These are phyloP conservation scores for Trypanosoma melophagium DNA, from an alignment of 208 protist genomes.

Conservation along the genomic window DNA sequence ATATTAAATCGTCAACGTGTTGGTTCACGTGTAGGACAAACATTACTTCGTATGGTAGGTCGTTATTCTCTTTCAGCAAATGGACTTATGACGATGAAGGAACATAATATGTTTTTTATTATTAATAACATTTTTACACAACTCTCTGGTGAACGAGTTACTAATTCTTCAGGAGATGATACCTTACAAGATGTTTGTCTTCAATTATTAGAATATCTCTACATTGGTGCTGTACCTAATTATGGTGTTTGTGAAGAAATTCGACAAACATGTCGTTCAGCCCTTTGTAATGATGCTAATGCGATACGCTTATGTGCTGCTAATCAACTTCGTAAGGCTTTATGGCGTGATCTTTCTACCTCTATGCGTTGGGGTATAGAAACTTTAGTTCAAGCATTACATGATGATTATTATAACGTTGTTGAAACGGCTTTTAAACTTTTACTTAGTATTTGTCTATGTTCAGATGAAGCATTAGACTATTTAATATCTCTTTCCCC, in stretches of 20 bases:
- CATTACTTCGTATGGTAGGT: constrained; percentile 79
- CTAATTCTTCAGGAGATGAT: constrained; percentile 33
- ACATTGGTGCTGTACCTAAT: constrained; percentile 84
- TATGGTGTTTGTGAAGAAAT: constrained; percentile 90
- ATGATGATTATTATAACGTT: constrained; percentile 75
- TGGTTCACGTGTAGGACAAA: constrained; percentile 58
- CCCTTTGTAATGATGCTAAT: constrained; percentile 59
- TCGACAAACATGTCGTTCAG: constrained; percentile 62
- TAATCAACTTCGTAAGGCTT: constrained; percentile 66
- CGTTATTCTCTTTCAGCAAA: constrained; percentile 74
- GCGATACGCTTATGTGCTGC: constrained; percentile 79
- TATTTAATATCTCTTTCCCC: constrained; percentile 84
- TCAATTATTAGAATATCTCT: constrained; percentile 71
- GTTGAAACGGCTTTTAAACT: constrained; percentile 82
- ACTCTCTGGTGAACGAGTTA: constrained; percentile 55
- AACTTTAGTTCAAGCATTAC: constrained; percentile 71
- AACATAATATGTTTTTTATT: constrained; percentile 60
- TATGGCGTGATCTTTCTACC: constrained; percentile 85
- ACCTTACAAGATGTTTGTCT: constrained; percentile 79
- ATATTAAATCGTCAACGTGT: constrained; percentile 56
- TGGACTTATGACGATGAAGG: constrained; percentile 77
- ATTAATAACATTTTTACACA: constrained; percentile 74
- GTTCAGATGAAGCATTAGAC: constrained; percentile 82
- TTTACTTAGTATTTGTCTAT: constrained; percentile 83
- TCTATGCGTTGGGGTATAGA: constrained; percentile 89